Conservation (phyloP, 306 rosid genomes). For the Psophocarpus tetragonolobus region DNA sequence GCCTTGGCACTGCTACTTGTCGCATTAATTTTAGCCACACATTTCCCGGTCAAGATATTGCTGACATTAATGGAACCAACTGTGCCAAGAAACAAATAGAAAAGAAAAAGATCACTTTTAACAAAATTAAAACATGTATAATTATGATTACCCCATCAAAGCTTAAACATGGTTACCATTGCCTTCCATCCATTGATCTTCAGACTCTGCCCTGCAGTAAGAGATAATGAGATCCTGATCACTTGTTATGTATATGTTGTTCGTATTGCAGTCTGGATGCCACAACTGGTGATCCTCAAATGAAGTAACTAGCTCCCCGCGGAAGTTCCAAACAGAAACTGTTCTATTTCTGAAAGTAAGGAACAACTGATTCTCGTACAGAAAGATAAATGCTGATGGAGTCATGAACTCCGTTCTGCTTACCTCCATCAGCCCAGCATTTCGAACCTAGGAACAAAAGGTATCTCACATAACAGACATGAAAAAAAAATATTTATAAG, state of each 20-base stretch:
- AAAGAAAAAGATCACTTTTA: background rate
- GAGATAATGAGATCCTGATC: constrained; percentile 96
- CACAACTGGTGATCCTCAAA: constrained; percentile 94
- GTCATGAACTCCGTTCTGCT: constrained; percentile 84
- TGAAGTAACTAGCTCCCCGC: constrained; percentile 92
- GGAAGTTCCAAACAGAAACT: constrained; percentile 94
- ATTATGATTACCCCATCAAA: background rate
- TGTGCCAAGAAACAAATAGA: constrained; percentile 36
- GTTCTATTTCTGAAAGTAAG: constrained; percentile 83
- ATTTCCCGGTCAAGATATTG: constrained; percentile 84
- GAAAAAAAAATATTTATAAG: constrained; percentile 8
- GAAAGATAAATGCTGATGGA: constrained; percentile 89
- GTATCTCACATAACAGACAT: constrained; percentile 1
- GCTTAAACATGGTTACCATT: constrained; percentile 53
- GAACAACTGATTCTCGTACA: constrained; percentile 89
- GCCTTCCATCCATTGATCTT: constrained; percentile 78
- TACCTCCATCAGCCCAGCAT: constrained; percentile 73
- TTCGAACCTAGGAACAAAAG: constrained; percentile 60
- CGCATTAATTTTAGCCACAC: constrained; percentile 78
- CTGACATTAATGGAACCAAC: constrained; percentile 94
- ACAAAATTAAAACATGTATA: constrained; percentile 15
- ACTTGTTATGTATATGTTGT: constrained; percentile 87
- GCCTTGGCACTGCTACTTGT: constrained; percentile 44
- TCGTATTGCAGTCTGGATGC: constrained; percentile 97
- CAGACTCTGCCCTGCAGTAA: constrained; percentile 90